Percentiles rank a stretch among this genome's conserved stretches.
Conservation (phyloP, 1,284 basidiomycete species). For the Pseudozyma sp. region DNA sequence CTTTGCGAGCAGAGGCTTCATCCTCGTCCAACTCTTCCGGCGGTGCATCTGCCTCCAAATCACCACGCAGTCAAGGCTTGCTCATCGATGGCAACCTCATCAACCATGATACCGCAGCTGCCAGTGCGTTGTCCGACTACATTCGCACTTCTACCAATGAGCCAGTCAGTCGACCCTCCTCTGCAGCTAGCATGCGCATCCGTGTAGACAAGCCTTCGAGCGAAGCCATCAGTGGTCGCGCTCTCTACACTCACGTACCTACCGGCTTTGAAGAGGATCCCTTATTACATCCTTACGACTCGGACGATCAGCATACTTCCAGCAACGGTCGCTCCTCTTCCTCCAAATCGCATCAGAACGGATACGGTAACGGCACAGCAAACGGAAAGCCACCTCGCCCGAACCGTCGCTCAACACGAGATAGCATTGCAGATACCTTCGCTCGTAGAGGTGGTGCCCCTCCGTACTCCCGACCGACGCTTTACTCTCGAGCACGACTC, state of each 20-base stretch:
- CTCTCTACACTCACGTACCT: constrained; percentile 57
- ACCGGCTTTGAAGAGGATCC: constrained; percentile 58
- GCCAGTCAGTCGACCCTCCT: constrained; percentile 53
- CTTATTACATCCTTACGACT: constrained; percentile 37
- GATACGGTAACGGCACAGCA: background rate
- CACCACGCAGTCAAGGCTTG: constrained; percentile 21
- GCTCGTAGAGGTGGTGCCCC: constrained; percentile 58
- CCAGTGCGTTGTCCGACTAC: constrained; percentile 37
- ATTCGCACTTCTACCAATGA: constrained; percentile 35
- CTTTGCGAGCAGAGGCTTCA: constrained; percentile 28
- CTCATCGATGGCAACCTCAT: constrained; percentile 41
- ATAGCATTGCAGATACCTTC: constrained; percentile 40
- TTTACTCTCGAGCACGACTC: constrained; percentile 62
- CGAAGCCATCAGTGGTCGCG: constrained; percentile 50
- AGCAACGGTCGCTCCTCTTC: background rate
- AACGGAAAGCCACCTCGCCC: constrained; percentile 15
- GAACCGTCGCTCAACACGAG: constrained; percentile 9
- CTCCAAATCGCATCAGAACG: constrained; percentile 7
- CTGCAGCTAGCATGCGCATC: constrained; percentile 59
- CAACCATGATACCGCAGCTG: constrained; percentile 39
- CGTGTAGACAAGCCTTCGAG: constrained; percentile 57
- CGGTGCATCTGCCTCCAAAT: constrained; percentile 12
- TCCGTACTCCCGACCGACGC: constrained; percentile 51
- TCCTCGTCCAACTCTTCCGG: constrained; percentile 18
- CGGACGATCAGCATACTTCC: constrained; percentile 11